Percentiles rank a stretch among this genome's conserved stretches.
Evolutionary conservation across 2,329 filamentous ascomycete genomes (phyloP).

Genomic region (Exophiala calicioides): DNA sequence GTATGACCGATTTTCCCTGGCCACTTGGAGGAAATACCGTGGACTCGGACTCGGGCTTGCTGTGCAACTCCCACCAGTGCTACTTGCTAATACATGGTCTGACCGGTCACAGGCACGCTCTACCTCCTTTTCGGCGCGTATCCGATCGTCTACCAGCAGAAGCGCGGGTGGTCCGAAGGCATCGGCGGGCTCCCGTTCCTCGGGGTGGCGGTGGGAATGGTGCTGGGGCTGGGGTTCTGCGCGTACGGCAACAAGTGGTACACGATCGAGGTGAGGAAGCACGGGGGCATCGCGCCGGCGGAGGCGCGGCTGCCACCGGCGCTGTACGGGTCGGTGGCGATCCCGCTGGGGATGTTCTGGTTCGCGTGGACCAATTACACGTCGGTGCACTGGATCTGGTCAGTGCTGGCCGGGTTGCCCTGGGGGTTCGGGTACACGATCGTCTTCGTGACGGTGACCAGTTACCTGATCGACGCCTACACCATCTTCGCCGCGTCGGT

Average conservation of each 20-base stretch:
- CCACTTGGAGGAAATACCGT: too few species aligned
- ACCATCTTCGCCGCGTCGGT: constrained; percentile 76
- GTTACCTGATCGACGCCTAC: constrained; percentile 59
- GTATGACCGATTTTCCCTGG: too few species aligned
- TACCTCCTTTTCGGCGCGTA: constrained; percentile 63
- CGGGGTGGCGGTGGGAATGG: constrained; percentile 68
- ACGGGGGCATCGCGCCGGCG: constrained; percentile 61
- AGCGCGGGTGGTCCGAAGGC: constrained; percentile 61
- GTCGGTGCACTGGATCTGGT: constrained; percentile 57
- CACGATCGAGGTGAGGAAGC: constrained; percentile 43
- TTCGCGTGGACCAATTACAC: constrained; percentile 67
- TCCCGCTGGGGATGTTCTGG: constrained; percentile 68
- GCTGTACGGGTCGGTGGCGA: constrained; percentile 61
- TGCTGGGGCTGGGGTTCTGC: constrained; percentile 58
- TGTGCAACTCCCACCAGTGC: too few species aligned
- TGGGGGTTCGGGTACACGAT: constrained; percentile 59
- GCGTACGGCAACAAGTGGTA: constrained; percentile 60
- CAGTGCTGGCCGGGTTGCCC: constrained; percentile 52
- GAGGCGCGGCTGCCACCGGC: constrained; percentile 66
- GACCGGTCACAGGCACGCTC: constrained; percentile 64
- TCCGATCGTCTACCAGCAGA: constrained; percentile 65
- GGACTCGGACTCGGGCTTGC: too few species aligned
- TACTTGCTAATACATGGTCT: too few species aligned
- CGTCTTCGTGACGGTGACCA: constrained; percentile 39
- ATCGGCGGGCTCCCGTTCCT: constrained; percentile 67